These are phyloP conservation scores for Aspergillus awamori DNA, from an alignment of 2,329 filamentous ascomycete genomes.

Conservation along the genomic window DNA sequence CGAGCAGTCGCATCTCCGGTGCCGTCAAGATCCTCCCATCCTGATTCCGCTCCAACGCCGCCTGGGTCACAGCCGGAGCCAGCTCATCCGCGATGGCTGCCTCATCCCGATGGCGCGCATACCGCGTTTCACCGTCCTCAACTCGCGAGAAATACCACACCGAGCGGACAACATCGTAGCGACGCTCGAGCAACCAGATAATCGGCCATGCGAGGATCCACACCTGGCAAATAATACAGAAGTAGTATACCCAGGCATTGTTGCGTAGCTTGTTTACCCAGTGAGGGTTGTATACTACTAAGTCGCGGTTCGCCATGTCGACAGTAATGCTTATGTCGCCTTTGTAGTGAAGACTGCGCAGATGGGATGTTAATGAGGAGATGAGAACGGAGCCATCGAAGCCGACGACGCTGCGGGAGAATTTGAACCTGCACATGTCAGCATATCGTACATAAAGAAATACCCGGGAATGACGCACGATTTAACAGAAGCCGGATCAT, in stretches of 20 bases:
- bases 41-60: constrained; percentile 34
- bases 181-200: constrained; percentile 41
- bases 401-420: constrained; percentile 35
- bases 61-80: constrained; percentile 38
- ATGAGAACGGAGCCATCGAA: constrained; percentile 32
- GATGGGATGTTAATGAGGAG: constrained; percentile 37
- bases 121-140: constrained; percentile 21
- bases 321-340: constrained; percentile 34
- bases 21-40: constrained; percentile 21
- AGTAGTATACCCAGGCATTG: constrained; percentile 39
- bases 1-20: constrained; percentile 21
- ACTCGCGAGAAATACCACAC: constrained; percentile 35
- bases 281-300: constrained; percentile 44
- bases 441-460: neutral
- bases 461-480: constrained; percentile 31
- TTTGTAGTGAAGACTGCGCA: constrained; percentile 42
- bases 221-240: constrained; percentile 40
- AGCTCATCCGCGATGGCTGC: constrained; percentile 34
- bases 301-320: constrained; percentile 27
- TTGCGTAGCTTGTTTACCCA: constrained; percentile 43
- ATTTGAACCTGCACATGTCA: constrained; percentile 28
- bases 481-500: constrained; percentile 39
- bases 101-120: constrained; percentile 32
- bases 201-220: constrained; percentile 46
- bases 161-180: constrained; percentile 38